These are phyloP conservation scores for Colletotrichum musicola DNA, from an alignment of 2,329 filamentous ascomycete genomes.

Conservation along the genomic window DNA sequence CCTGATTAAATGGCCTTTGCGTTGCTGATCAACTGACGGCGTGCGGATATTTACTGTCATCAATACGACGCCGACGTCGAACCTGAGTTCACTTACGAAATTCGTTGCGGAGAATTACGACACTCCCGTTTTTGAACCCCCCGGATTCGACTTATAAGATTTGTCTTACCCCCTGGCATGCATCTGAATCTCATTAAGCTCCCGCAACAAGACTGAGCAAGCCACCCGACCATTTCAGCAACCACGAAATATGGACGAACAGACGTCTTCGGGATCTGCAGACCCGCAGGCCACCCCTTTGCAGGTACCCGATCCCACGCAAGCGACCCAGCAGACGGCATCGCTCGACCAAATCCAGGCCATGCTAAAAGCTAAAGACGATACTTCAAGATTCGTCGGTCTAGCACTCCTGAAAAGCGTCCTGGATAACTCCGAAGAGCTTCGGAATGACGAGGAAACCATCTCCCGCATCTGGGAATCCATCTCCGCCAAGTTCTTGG, in stretches of 20 bases:
- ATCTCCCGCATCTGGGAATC: constrained; percentile 69
- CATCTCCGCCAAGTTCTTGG: constrained; percentile 73
- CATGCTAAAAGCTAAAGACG: constrained; percentile 71
- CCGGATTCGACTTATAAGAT: not conserved
- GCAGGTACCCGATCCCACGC: constrained; percentile 14
- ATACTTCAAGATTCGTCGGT: constrained; percentile 77
- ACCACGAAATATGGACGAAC: constrained; percentile 14
- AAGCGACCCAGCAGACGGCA: constrained; percentile 33
- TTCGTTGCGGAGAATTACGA: no score
- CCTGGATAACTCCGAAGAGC: constrained; percentile 69
- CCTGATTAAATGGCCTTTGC: constrained; percentile 12
- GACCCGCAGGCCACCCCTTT: constrained; percentile 3
- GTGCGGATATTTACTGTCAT: not conserved
- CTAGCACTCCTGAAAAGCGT: constrained; percentile 75
- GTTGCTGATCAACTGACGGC: not conserved
- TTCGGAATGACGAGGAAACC: constrained; percentile 60
- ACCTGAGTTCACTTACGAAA: no score
- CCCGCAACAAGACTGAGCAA: no score
- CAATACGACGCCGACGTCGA: not conserved
- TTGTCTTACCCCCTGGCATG: not conserved
- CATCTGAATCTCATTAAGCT: not conserved
- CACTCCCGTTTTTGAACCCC: not conserved
- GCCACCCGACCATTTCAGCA: no score
- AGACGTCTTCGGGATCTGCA: not conserved
- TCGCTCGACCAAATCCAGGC: constrained; percentile 64